These are phyloP conservation scores for Penicillium sp. DNA, from an alignment of 2,329 filamentous ascomycete genomes.

Conservation along the genomic window DNA sequence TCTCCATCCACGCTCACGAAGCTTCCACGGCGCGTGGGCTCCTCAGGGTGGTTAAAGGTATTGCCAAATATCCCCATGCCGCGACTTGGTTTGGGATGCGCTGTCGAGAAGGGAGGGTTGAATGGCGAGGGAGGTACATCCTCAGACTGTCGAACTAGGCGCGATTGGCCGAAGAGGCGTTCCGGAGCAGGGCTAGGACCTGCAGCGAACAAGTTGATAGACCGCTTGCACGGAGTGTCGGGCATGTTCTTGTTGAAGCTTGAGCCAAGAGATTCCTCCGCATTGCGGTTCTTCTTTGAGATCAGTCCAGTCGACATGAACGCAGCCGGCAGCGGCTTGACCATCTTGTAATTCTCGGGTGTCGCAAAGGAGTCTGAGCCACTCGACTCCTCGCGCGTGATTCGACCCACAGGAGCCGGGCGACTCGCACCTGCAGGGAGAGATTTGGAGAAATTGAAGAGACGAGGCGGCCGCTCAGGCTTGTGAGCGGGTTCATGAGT, in stretches of 20 bases:
- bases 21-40: slow-evolving; percentile 58
- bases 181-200: slow-evolving; percentile 53
- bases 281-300: slow-evolving; percentile 85
- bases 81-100: slow-evolving; percentile 59
- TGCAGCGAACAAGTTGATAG: slow-evolving; percentile 63
- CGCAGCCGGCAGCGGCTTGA: slow-evolving; percentile 71
- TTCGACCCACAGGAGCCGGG: slow-evolving; percentile 42
- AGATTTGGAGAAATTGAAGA: slow-evolving; percentile 66
- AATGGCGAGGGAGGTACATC: slow-evolving; percentile 78
- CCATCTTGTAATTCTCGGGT: slow-evolving; percentile 69
- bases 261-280: slow-evolving; percentile 57
- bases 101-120: slow-evolving; percentile 53
- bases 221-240: slow-evolving; percentile 94
- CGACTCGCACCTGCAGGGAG: slow-evolving; percentile 63
- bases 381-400: slow-evolving; percentile 48
- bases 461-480: slow-evolving; percentile 52
- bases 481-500: slow-evolving; percentile 57
- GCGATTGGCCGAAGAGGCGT: slow-evolving; percentile 58
- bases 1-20: slow-evolving; percentile 77
- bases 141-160: slow-evolving; percentile 67
- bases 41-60: slow-evolving; percentile 45
- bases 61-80: slow-evolving; percentile 60
- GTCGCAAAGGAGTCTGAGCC: slow-evolving; percentile 61
- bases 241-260: slow-evolving; percentile 67
- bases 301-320: slow-evolving; percentile 94